A percentile compares a stretch with the other conserved stretches of the same genome.
Evolutionary conservation across 2,329 filamentous ascomycete genomes (phyloP).

Genomic region (Hirsutella minnesotensis): DNA sequence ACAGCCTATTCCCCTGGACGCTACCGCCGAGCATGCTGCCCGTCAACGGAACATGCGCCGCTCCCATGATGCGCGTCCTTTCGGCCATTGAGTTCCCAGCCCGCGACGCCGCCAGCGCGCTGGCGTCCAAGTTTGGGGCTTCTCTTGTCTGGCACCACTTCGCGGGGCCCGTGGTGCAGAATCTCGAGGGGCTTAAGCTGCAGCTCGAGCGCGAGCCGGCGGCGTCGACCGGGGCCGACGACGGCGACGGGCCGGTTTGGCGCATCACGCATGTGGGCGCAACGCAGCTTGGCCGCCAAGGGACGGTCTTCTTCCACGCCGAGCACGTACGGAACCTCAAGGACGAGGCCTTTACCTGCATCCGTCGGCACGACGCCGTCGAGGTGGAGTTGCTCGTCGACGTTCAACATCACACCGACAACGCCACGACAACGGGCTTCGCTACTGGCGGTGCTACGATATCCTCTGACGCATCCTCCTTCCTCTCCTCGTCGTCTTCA

Average conservation of each 20-base stretch:
- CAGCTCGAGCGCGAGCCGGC: constrained; percentile 52
- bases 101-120: constrained; percentile 22
- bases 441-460: constrained; percentile 7
- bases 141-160: constrained; percentile 22
- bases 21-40: constrained; percentile 67
- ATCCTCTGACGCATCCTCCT: background rate
- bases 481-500: background rate
- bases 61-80: constrained; percentile 57
- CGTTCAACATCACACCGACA: constrained; percentile 9
- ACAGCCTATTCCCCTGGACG: constrained; percentile 89
- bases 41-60: constrained; percentile 62
- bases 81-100: constrained; percentile 54
- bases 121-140: constrained; percentile 19
- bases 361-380: constrained; percentile 60
- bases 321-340: constrained; percentile 64
- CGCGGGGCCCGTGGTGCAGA: constrained; percentile 33
- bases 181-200: constrained; percentile 46
- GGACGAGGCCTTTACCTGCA: constrained; percentile 74
- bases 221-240: constrained; percentile 14
- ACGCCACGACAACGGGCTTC: constrained; percentile 12
- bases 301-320: constrained; percentile 70
- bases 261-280: constrained; percentile 73
- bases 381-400: constrained; percentile 54
- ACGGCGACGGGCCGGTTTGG: constrained; percentile 37
- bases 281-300: constrained; percentile 72